phyloP scores from a whole-genome alignment of 1,284 basidiomycete species.

The Agroathelia rolfsii region DNA sequence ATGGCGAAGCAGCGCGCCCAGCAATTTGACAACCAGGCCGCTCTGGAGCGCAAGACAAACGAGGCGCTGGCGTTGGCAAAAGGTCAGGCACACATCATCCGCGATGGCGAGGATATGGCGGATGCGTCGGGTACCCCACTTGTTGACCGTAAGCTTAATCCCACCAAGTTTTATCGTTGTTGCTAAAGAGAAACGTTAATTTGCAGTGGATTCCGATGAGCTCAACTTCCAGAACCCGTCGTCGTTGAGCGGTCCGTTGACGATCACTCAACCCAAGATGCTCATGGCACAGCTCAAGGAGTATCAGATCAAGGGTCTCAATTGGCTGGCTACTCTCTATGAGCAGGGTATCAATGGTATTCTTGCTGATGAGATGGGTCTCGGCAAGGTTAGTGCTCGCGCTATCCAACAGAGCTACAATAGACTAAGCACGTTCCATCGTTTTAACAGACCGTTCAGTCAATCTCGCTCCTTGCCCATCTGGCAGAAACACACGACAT shows the following conservation, averaged over 20 bases:
- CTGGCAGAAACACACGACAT: constrained; percentile 97
- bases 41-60: constrained; percentile 72
- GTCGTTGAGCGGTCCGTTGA: constrained; percentile 80
- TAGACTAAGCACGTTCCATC: constrained; percentile 8
- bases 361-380: constrained; percentile 97
- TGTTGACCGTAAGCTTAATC: constrained; percentile 52
- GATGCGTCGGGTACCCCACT: constrained; percentile 29
- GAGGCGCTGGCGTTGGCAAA: constrained; percentile 64
- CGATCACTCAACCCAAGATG: constrained; percentile 91
- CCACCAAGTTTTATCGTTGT: constrained; percentile 1
- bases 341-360: constrained; percentile 99
- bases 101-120: constrained; percentile 30
- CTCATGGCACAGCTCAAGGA: constrained; percentile 96
- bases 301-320: constrained; percentile 96
- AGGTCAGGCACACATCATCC: constrained; percentile 49
- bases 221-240: constrained; percentile 99
- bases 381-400: constrained; percentile 63
- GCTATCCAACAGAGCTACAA: constrained; percentile 3
- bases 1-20: constrained; percentile 75
- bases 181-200: constrained; percentile 9
- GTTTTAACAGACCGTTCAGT: constrained; percentile 85
- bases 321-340: constrained; percentile 96
- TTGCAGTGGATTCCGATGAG: constrained; percentile 85
- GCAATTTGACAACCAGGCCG: constrained; percentile 78
- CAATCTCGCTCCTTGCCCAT: constrained; percentile 93